A percentile compares a stretch with the other conserved stretches of the same genome.
These are phyloP conservation scores for Neospora caninum DNA, from an alignment of 169 alveolate species.

Conservation along the genomic window DNA sequence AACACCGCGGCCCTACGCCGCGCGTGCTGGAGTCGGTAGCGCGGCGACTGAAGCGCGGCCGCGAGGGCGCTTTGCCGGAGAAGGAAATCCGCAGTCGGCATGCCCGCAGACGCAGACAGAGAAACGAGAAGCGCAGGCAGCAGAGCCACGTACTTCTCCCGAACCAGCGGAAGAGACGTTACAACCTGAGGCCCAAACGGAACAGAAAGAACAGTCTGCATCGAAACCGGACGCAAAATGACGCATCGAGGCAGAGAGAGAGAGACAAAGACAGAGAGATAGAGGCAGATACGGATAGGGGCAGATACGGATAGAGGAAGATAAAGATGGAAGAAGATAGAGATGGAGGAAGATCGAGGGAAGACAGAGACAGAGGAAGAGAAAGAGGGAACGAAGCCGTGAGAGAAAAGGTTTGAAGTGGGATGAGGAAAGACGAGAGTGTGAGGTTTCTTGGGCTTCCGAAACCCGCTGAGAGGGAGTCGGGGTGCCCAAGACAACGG, in stretches of 20 bases:
- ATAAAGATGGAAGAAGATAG: neutral
- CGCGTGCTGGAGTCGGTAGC: constrained; percentile 48
- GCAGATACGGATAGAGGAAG: neutral
- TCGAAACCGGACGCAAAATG: no score
- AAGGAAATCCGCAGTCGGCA: neutral
- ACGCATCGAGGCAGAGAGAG: no score
- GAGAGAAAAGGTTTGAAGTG: no score
- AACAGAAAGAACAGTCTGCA: no score
- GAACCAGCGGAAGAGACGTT: constrained; percentile 24
- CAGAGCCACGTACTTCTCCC: constrained; percentile 53
- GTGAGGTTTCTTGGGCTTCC: no score
- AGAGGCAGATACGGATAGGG: neutral
- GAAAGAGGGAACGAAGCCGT: no score
- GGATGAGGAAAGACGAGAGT: no score
- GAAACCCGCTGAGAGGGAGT: no score
- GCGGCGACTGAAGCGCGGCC: constrained; percentile 59
- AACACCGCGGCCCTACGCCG: constrained; percentile 15
- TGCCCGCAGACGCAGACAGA: constrained; percentile 24
- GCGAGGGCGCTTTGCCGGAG: constrained; percentile 57
- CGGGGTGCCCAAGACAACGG: no score
- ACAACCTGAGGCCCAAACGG: neutral
- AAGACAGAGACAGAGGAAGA: no score
- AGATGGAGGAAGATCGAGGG: no score
- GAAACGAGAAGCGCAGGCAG: constrained; percentile 45
- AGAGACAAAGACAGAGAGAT: neutral